A percentile compares a stretch with the other conserved stretches of the same genome.
Evolutionary conservation across 2,329 filamentous ascomycete genomes (phyloP).

Genomic region (Aureobasidium sp.): DNA sequence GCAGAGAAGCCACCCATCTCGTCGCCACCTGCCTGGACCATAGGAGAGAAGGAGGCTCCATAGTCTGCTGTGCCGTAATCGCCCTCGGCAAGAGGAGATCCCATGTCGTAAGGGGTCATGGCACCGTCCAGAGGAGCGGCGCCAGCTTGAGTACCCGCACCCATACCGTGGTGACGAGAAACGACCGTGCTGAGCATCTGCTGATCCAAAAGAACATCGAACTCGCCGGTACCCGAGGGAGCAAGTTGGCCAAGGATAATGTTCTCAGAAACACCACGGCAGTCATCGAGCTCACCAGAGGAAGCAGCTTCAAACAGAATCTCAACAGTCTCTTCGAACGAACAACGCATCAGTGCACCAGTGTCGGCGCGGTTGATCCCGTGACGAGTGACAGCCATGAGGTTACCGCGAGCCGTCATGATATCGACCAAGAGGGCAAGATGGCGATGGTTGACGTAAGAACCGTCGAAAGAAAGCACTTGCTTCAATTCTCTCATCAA

Average conservation of each 20-base stretch:
- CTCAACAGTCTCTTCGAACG: constrained; percentile 98
- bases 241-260: constrained; percentile 97
- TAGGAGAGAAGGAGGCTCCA: constrained; percentile 64
- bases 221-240: constrained; percentile 93
- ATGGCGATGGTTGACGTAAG: constrained; percentile 98
- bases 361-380: constrained; percentile 98
- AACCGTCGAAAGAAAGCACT: constrained; percentile 96
- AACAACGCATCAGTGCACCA: constrained; percentile 97
- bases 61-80: constrained; percentile 57
- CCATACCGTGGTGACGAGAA: constrained; percentile 46
- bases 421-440: constrained; percentile 92
- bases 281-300: constrained; percentile 92
- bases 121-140: constrained; percentile 66
- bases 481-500: constrained; percentile 82
- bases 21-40: constrained; percentile 58
- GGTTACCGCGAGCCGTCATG: constrained; percentile 90
- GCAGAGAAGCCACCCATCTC: constrained; percentile 52
- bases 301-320: constrained; percentile 94
- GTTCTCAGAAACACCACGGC: constrained; percentile 96
- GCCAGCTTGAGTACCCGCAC: constrained; percentile 69
- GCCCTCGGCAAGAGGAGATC: constrained; percentile 56
- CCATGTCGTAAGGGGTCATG: constrained; percentile 84
- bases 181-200: constrained; percentile 96
- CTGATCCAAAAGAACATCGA: constrained; percentile 87
- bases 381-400: constrained; percentile 95